Base-by-base conservation (phyloP, 208 protist species). In the Acanthamoeba lenticulata region DNA sequence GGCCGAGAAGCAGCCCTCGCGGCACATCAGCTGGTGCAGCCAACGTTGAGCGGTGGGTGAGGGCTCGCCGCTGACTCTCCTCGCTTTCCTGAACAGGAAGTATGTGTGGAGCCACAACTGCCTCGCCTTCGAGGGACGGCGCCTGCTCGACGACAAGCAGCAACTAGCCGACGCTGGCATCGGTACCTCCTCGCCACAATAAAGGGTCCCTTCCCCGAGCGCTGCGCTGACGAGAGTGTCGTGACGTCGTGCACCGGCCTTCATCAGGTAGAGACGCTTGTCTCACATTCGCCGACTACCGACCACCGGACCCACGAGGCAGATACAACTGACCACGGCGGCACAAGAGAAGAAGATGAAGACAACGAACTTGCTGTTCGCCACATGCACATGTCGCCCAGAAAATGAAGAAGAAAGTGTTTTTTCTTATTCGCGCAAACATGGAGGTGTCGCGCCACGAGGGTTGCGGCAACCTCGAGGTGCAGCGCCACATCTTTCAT, bases 91-190 rank as follows among this genome's bases (percentile, higher is more conserved):
- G 13, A 6, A 17, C 77, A 86, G 77, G 77, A 86, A 86, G 77
- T 27, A 86, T 15, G 77, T 86, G 44, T 86, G 77, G 77, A 42
- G 57, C 21, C 77, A 44, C n/a, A 38, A 86, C 11, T 86, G 77
- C 11, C 77, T 86, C 15, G 27, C 38, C 21, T 86, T 29, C 77
- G 77, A 47, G 7, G 77, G 77, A 6, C 40, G 45, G 38, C 77
- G 77, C 7, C 45, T 86, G 40, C 77, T 86, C 11, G 77, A 86
- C 11, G 38, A 9, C 44, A 86, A 57, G 42, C 77, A 86, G 77
- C 77, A 38, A 13, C 44, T 86, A 11, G 21, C 15, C 29, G 77
- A 86, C 44, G 44, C 34, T 17, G 77, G 77, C 6, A 34, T 86
- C 9, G 77, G 77, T 86, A 77, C 32, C 34, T 72, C 29, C 24